Evolutionary conservation across 2,329 filamentous ascomycete genomes (phyloP), one percentile per base, ranked within the genome.

Genomic region (Keithomyces neogunnii): DNA sequence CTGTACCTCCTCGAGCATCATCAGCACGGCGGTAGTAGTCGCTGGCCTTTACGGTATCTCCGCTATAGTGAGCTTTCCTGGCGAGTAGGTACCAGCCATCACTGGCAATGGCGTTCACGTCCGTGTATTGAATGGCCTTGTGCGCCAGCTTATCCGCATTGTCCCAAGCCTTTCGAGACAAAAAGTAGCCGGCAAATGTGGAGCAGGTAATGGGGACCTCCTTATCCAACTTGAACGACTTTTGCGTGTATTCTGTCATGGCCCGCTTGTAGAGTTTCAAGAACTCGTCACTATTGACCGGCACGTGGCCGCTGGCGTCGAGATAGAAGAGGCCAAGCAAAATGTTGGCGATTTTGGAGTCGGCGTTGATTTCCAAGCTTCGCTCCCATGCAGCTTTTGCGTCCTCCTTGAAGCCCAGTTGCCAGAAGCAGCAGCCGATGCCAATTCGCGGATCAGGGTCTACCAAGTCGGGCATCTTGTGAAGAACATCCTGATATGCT

Each of bases 81-180:
- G 90, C 93, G 40, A 97, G 80, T 7, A 97, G 72, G 69, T 96
- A 99, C 91, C 92, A 97, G 36, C 93, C 95, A 65, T 99, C 95
- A 69, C 92, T 96, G 29, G 92, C 92, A 66, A 97, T 89, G 3
- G 91, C 89, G 66, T 96, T 96, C 59, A 97, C 89, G 64, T 99
- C 93, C 2, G 93, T 97, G 61, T 89, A 86, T 63, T 96, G 89
- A 56, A 99, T 96, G 5, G 93, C 91, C 66, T 93, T 93, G 65
- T 91, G 87, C 6, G 92, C 89, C 19, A 99, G 77, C 26, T 84
- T 84, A 58, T 97, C 90, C 8, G 93, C 90, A 54, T 89, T 90
- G 29, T 81, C 72, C 68, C 89, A 86, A 7, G 84, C 82, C 65
- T 90, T 95, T 61, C 88, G 81, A 2, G 89, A 84, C 31, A 96